A percentile compares a stretch with the other conserved stretches of the same genome.
Evolutionary conservation across 768 basidiomycete species (phyloP).

Genomic region (Trametes elegans): DNA sequence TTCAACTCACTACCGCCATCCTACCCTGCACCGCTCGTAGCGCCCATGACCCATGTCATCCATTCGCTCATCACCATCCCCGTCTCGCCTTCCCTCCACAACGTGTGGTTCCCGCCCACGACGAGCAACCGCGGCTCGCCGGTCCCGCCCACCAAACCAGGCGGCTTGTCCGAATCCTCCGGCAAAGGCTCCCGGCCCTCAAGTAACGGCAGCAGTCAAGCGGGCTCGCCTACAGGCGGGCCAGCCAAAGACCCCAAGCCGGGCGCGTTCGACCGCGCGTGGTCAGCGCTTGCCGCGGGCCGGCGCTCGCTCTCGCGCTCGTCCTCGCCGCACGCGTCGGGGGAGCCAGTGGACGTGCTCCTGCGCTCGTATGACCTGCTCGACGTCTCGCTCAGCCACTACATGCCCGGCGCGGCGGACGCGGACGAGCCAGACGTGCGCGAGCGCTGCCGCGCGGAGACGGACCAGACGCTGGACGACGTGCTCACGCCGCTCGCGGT

Average conservation of each 20-base stretch:
- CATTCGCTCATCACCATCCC: constrained; percentile 83
- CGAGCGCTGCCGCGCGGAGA: constrained; percentile 46
- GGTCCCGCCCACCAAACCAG: constrained; percentile 32
- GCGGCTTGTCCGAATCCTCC: constrained; percentile 36
- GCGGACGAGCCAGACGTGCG: constrained; percentile 65
- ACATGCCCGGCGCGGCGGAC: constrained; percentile 63
- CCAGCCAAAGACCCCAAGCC: constrained; percentile 27
- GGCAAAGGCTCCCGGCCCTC: constrained; percentile 28
- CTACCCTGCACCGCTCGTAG: constrained; percentile 59
- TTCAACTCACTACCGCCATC: constrained; percentile 66
- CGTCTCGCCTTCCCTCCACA: constrained; percentile 50
- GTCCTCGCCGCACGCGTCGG: constrained; percentile 43
- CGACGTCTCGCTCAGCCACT: constrained; percentile 54
- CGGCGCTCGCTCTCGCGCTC: constrained; percentile 41
- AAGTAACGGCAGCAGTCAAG: constrained; percentile 14
- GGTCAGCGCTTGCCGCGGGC: constrained; percentile 51
- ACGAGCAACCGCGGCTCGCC: constrained; percentile 29
- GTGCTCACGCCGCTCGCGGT: constrained; percentile 72
- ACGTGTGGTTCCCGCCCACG: constrained; percentile 57
- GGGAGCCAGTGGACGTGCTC: constrained; percentile 47
- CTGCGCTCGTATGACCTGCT: constrained; percentile 67
- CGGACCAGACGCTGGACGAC: constrained; percentile 70
- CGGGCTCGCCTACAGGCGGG: constrained; percentile 22
- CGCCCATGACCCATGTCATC: constrained; percentile 77
- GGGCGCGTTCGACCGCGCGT: constrained; percentile 51